These are phyloP conservation scores for Xylaria longipes DNA, from an alignment of 495 filamentous ascomycete species.

Conservation along the genomic window DNA sequence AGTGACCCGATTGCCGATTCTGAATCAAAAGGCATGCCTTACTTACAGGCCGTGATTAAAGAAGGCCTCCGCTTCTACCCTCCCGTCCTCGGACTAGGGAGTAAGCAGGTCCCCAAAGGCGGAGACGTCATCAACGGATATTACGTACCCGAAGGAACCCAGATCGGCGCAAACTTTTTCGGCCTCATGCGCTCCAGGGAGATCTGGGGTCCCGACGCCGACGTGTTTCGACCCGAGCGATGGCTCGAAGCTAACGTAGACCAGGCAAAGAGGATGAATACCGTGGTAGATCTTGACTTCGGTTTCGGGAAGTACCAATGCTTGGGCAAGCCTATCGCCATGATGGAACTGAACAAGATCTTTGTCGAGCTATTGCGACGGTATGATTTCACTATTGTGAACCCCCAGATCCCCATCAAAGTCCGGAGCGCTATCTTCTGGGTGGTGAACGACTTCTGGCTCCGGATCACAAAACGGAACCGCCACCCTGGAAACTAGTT, in stretches of 20 bases:
- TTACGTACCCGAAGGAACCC: conserved; percentile 62
- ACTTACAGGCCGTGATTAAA: conserved; percentile 53
- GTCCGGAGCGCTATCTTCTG: conserved; percentile 28
- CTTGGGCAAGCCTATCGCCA: conserved; percentile 47
- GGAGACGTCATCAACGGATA: conserved; percentile 61
- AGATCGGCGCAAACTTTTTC: conserved; percentile 48
- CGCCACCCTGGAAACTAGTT: neutral
- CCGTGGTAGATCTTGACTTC: conserved; percentile 37
- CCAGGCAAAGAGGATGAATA: conserved; percentile 41
- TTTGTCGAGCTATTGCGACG: conserved; percentile 58
- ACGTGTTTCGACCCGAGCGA: conserved; percentile 58
- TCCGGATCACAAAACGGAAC: conserved; percentile 32
- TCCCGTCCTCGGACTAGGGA: conserved; percentile 51
- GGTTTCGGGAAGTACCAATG: conserved; percentile 49
- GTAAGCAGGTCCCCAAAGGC: conserved; percentile 51
- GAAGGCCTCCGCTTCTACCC: conserved; percentile 53
- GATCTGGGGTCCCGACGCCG: conserved; percentile 54
- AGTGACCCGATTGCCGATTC: conserved; percentile 42
- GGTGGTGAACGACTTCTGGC: conserved; percentile 32
- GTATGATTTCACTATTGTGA: conserved; percentile 54
- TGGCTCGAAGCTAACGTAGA: conserved; percentile 54
- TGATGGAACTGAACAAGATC: conserved; percentile 58
- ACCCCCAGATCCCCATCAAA: conserved; percentile 47
- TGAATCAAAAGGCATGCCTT: conserved; percentile 49
- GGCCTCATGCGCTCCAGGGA: conserved; percentile 39